A percentile compares a stretch with the other conserved stretches of the same genome.
These are phyloP conservation scores for Hyparrhenia diplandra DNA, from an alignment of 176 grass and related monocot genomes.

Conservation along the genomic window DNA sequence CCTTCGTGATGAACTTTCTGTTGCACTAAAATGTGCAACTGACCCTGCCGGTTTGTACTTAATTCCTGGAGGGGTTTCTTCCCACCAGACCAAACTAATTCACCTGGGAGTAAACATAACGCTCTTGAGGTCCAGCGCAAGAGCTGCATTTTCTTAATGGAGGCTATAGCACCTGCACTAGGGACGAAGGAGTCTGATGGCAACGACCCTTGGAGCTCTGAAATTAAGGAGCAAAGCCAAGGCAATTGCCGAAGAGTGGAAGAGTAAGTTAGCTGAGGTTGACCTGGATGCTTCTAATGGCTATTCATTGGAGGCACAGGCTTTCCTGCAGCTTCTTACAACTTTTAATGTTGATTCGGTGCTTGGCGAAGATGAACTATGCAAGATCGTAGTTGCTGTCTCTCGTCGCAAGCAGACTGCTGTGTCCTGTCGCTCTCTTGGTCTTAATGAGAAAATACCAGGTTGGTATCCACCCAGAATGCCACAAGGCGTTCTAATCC, in stretches of 20 bases:
- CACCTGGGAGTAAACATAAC: constrained; percentile 47
- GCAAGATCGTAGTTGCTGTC: constrained; percentile 81
- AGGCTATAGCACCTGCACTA: constrained; percentile 58
- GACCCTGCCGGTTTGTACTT: constrained; percentile 84
- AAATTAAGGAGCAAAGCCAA: constrained; percentile 85
- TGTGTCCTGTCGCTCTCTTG: constrained; percentile 66
- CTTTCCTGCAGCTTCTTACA: constrained; percentile 79
- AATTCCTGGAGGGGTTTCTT: constrained; percentile 81
- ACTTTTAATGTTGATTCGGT: constrained; percentile 74
- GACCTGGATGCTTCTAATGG: constrained; percentile 83
- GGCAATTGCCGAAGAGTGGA: constrained; percentile 78
- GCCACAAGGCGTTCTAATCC: constrained; percentile 29
- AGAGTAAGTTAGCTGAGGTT: constrained; percentile 66
- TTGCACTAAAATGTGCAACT: constrained; percentile 74
- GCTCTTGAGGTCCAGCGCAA: constrained; percentile 60
- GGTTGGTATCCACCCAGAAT: constrained; percentile 72
- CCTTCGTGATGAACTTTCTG: constrained; percentile 65
- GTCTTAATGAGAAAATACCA: constrained; percentile 75
- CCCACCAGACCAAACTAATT: constrained; percentile 43
- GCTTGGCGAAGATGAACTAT: constrained; percentile 86
- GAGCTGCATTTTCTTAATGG: constrained; percentile 85
- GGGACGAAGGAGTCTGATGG: constrained; percentile 44
- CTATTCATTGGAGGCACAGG: constrained; percentile 83
- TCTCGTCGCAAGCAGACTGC: constrained; percentile 79
- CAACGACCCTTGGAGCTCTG: constrained; percentile 67